These are phyloP conservation scores for Podila minutissima DNA, from an alignment of 192 early-diverging fungal species.

Conservation along the genomic window DNA sequence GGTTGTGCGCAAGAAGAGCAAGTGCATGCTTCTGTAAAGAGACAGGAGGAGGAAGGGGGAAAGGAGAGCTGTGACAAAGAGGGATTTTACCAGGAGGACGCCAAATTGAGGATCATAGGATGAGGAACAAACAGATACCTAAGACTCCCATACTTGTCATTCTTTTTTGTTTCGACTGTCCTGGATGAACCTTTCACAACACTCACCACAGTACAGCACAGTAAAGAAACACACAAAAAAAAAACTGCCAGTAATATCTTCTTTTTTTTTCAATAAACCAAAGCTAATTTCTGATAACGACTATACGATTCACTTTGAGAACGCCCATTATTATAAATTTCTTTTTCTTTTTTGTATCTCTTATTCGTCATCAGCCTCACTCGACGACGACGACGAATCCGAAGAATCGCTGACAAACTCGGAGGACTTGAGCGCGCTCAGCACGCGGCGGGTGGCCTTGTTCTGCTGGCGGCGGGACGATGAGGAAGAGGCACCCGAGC, in stretches of 20 bases:
- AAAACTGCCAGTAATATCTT: not conserved
- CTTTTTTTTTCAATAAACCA: not conserved
- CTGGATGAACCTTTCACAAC: not conserved
- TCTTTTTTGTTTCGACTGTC: constrained; percentile 10
- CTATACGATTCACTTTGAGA: no score
- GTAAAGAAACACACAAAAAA: no score
- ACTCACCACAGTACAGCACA: not conserved
- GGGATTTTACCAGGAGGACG: no score
- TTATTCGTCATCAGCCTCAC: no score
- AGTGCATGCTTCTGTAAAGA: constrained; percentile 83
- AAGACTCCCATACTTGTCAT: not conserved
- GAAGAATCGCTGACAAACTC: constrained; percentile 4
- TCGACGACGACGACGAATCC: no score
- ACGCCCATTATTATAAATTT: no score
- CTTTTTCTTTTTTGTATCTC: no score
- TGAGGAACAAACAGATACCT: no score
- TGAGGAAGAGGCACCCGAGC: not conserved
- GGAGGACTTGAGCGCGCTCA: constrained; percentile 23
- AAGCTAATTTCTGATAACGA: not conserved
- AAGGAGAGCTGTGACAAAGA: no score
- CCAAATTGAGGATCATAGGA: no score
- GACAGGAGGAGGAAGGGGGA: not conserved
- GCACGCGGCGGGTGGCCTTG: constrained; percentile 27
- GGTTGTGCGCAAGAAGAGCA: constrained; percentile 77
- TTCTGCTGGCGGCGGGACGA: constrained; percentile 1